phyloP scores from a whole-genome alignment of 257 asterid species.

The Solanum pinnatisectum region DNA sequence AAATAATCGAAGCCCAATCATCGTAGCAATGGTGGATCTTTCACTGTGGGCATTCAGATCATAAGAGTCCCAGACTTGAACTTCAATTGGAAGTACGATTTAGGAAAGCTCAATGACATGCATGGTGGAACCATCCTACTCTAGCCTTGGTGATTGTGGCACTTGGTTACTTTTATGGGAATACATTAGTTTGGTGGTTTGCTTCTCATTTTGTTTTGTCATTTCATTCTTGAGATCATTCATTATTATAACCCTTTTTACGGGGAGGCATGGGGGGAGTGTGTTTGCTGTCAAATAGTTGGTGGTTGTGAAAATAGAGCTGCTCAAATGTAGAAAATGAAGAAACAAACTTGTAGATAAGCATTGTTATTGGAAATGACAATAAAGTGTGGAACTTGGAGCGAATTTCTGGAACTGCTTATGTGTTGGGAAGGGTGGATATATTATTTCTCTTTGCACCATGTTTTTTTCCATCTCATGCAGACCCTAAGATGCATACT shows the following conservation, averaged over 20 bases:
- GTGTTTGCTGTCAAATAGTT: neutral
- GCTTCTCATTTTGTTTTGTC: neutral
- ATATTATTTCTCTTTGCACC: neutral
- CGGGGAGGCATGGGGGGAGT: neutral
- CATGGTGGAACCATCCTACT: neutral
- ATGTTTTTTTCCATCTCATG: neutral
- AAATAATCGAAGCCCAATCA: neutral
- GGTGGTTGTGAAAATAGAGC: neutral
- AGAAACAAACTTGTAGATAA: neutral
- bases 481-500: neutral
- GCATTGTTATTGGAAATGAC: neutral
- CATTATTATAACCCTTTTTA: neutral
- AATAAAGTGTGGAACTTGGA: neutral
- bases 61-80: neutral
- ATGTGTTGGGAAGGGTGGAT: neutral
- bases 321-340: neutral
- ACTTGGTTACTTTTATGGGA: neutral
- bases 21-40: neutral
- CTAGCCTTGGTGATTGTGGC: neutral
- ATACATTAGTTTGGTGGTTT: neutral
- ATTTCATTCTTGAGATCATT: neutral
- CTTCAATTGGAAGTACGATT: neutral
- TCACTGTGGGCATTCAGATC: neutral
- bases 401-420: neutral
- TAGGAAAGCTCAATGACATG: neutral